phyloP scores from a whole-genome alignment of 306 rosid species.

The Gillenia trifoliata region DNA sequence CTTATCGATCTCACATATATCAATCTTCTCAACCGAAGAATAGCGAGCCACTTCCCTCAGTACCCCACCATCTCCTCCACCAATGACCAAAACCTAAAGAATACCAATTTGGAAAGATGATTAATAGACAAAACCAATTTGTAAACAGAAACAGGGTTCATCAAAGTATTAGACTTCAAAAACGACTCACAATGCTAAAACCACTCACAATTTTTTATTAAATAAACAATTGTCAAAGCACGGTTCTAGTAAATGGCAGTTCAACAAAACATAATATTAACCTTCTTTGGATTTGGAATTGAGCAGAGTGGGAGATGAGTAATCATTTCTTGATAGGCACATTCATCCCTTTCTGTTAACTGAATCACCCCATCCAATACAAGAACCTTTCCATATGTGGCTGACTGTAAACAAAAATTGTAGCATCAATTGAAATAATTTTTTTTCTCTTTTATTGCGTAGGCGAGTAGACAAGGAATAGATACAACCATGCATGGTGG shows the following conservation, averaged over 20 bases:
- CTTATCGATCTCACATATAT: constrained; percentile 96
- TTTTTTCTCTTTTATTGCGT: not conserved
- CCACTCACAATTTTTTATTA: not conserved
- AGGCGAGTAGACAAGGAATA: no score
- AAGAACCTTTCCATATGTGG: constrained; percentile 94
- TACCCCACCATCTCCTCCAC: constrained; percentile 99
- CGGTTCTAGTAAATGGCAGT: not conserved
- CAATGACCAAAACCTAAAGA: constrained; percentile 88
- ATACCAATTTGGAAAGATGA: constrained; percentile 17
- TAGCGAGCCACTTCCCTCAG: constrained; percentile 94
- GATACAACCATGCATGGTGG: no score
- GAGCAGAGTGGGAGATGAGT: constrained; percentile 95
- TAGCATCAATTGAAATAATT: not conserved
- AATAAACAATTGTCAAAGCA: not conserved
- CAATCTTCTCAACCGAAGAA: constrained; percentile 74
- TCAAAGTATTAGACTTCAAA: not conserved
- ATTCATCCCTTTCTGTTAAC: constrained; percentile 97
- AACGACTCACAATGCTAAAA: not conserved
- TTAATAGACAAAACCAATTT: not conserved
- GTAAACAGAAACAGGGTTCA: not conserved
- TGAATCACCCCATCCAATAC: constrained; percentile 98
- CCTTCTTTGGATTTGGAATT: constrained; percentile 88
- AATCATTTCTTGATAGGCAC: constrained; percentile 99
- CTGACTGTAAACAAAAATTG: constrained; percentile 55
- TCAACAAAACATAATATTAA: not conserved